Evolutionary conservation across 2,329 filamentous ascomycete species (phyloP).

Genomic region (Paracamarosporium sp.): DNA sequence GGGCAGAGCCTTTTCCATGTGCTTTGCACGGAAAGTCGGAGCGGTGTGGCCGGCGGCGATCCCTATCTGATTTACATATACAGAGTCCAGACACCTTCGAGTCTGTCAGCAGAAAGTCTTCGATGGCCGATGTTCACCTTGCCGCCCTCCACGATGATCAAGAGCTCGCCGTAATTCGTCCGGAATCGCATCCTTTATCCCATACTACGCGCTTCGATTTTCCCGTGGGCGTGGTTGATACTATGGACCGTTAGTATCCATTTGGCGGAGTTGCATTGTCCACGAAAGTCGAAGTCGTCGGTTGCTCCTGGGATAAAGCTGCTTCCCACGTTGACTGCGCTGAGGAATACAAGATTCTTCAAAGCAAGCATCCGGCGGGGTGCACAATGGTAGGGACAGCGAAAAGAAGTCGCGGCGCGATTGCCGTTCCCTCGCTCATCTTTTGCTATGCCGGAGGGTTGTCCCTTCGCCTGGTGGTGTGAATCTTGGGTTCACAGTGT

Average conservation of each 20-base stretch:
- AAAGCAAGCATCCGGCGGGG: no score
- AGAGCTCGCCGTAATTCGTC: not conserved
- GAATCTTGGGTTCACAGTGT: not conserved
- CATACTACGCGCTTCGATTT: not conserved
- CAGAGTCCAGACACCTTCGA: slow-evolving; percentile 1
- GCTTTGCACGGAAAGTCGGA: not conserved
- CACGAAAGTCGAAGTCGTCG: not conserved
- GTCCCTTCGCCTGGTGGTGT: not conserved
- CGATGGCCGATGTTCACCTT: not conserved
- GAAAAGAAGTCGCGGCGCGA: not conserved
- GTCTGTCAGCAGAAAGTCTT: not conserved
- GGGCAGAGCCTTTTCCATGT: not conserved
- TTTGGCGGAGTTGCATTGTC: not conserved
- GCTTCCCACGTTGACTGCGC: not conserved
- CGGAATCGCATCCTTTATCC: not conserved
- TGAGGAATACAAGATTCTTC: no score
- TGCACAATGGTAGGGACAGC: not conserved
- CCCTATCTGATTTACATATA: not conserved
- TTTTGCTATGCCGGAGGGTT: not conserved
- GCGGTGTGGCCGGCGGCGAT: not conserved
- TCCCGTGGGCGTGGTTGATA: not conserved
- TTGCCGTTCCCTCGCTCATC: not conserved
- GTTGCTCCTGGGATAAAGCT: not conserved
- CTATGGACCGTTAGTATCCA: not conserved
- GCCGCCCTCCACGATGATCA: not conserved